Base-by-base conservation (phyloP, 2,329 filamentous ascomycete genomes). In the Cladorrhinum sp. region DNA sequence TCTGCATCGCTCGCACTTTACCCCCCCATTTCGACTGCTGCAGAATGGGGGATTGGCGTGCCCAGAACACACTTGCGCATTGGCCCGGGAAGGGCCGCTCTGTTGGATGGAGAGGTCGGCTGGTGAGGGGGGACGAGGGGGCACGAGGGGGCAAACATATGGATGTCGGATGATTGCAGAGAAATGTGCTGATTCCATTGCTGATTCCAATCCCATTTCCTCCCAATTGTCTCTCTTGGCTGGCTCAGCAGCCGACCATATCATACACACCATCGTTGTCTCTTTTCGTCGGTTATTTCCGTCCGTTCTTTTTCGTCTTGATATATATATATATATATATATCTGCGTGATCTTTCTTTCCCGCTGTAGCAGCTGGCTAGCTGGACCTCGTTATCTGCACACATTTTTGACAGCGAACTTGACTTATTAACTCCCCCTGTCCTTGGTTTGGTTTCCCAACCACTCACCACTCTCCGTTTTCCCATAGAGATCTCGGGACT, bases 401-500 rank as follows among this genome's bases (percentile, higher is more conserved):
- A 16, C 33, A 9, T 9, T 36, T 36, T 36, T 36, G 8, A 16
- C 12, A 36, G 2, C 26, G 26, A 4, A 30, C 4, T n/a, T 10
- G 26, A 4, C 26, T 16, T n/a, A 42, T 14, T 12, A n/a, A 46
- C 7, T 20, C 12, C n/a, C 42, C 14, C 36, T 16, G 6, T 28
- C 26, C 52, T 60, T 42, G 18, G 51, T 51, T 12, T 55, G 26
- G 26, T 60, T 50, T 56, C 63, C 58, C 61, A 62, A 65, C 63
- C 60, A 42, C 42, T 46, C 42, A 46, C 62, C 63, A 59, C 63
- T 60, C 59, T 59, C 55, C 8, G 50, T 60, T 28, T 59, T 24
- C 57, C 57, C 50, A 54, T 58, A 63, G 61, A 57, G 56, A 42
- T 62, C 57, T 64, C 59, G 54, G 64, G 66, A 61, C 39, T 58